Evolutionary conservation across 345 rosid species (phyloP).

Genomic region (Erucastrum elatum): DNA sequence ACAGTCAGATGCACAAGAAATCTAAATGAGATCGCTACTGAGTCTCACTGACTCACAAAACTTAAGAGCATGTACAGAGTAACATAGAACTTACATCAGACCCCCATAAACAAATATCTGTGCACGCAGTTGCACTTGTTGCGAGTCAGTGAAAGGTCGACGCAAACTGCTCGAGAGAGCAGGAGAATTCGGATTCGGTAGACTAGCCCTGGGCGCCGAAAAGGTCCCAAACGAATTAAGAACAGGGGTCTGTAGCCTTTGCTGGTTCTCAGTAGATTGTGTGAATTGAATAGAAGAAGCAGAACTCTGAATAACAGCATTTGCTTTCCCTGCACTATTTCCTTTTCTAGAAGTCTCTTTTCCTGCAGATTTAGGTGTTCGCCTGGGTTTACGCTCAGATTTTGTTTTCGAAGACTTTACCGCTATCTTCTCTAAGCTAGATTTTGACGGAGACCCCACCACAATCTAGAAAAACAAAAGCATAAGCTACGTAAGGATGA

Average conservation of each 20-base stretch:
- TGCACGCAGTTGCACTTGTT: slow-evolving; percentile 98
- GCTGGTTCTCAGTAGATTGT: slow-evolving; percentile 65
- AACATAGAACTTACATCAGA: slow-evolving; percentile 66
- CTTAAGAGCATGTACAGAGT: slow-evolving; percentile 5
- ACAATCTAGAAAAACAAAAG: slow-evolving; percentile 48
- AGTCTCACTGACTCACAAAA: slow-evolving; percentile 12
- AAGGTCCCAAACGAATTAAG: slow-evolving; percentile 52
- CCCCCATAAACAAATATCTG: slow-evolving; percentile 99
- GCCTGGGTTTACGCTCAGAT: slow-evolving; percentile 73
- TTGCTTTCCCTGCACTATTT: slow-evolving; percentile 49
- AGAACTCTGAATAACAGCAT: slow-evolving; percentile 45
- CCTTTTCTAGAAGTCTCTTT: slow-evolving; percentile 66
- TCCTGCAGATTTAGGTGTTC: slow-evolving; percentile 61
- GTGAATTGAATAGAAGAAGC: slow-evolving; percentile 49
- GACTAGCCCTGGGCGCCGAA: slow-evolving; percentile 46
- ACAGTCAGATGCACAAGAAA: slow-evolving; percentile 9
- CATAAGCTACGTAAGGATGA: slow-evolving; percentile 3
- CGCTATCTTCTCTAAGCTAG: slow-evolving; percentile 48
- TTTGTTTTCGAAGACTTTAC: slow-evolving; percentile 54
- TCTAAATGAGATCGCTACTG: not conserved
- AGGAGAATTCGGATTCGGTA: slow-evolving; percentile 70
- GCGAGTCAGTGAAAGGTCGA: slow-evolving; percentile 93
- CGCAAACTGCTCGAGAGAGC: slow-evolving; percentile 56
- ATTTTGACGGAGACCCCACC: slow-evolving; percentile 56
- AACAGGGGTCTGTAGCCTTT: slow-evolving; percentile 48